phyloP scores from a whole-genome alignment of 768 basidiomycete genomes.

The Paxillus involutus region DNA sequence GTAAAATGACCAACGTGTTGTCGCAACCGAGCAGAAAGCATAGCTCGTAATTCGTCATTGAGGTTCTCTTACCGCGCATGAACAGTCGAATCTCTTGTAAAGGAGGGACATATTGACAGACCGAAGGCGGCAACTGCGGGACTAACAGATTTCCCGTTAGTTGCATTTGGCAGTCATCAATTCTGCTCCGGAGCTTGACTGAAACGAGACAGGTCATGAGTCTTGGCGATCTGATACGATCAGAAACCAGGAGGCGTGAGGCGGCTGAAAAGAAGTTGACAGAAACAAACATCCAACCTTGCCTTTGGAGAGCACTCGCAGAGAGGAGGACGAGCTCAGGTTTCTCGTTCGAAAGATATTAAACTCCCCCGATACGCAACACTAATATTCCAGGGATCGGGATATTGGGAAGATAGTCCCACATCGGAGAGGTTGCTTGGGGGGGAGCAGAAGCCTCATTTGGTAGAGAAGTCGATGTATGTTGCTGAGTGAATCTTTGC shows the following conservation, averaged over 20 bases:
- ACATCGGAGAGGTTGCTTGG: background rate
- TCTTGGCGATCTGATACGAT: slow-evolving; percentile 33
- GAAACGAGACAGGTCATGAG: slow-evolving; percentile 23
- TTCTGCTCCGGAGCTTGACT: slow-evolving; percentile 28
- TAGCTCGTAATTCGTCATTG: slow-evolving; percentile 10
- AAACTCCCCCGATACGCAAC: background rate
- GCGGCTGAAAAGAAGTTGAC: slow-evolving; percentile 11
- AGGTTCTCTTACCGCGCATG: slow-evolving; percentile 1
- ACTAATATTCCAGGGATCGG: too few relatives aligned
- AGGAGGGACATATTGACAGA: slow-evolving; percentile 15
- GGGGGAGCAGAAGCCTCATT: background rate
- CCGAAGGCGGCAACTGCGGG: background rate
- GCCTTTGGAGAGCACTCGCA: background rate
- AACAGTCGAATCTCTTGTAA: slow-evolving; percentile 3
- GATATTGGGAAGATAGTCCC: background rate
- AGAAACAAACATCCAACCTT: background rate
- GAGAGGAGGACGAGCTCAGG: background rate
- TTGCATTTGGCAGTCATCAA: slow-evolving; percentile 19
- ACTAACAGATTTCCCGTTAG: background rate
- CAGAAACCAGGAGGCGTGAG: slow-evolving; percentile 29
- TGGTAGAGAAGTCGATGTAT: background rate
- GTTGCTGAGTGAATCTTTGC: background rate
- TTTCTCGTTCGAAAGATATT: background rate
- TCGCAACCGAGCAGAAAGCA: slow-evolving; percentile 16
- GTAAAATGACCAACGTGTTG: slow-evolving; percentile 2